Base-by-base conservation (phyloP, 2,329 filamentous ascomycete species). In the Beauveria asiatica region DNA sequence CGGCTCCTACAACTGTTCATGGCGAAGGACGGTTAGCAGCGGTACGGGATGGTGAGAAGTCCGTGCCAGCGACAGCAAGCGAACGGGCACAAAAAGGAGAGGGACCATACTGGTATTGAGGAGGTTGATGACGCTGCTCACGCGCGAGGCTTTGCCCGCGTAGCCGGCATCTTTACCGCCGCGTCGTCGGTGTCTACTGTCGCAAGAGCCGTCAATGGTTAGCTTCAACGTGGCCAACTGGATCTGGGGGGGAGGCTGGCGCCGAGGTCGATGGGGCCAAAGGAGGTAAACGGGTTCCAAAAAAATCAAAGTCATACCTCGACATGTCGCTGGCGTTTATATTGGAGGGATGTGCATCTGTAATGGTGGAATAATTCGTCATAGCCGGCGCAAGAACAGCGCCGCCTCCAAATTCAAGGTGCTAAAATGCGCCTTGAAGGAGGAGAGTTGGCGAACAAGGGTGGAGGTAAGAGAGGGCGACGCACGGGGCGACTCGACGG, bases 101-200 rank as follows among this genome's bases (percentile, higher is more conserved):
- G 30, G 7, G 19, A 27, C 21, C 84, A 62, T 81, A 94, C 90
- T 99, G 19, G 94, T 99, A 74, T 99, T 99, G 65, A 97, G 81
- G 65, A 99, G 80, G 73, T 99, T 99, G 76, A 97, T 88, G 65
- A 94, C 88, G 72, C 92, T 96, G 76, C 92, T 96, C 58, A 88
- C 74, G 85, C 90, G 96, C 67, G 90, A 89, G 67, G 94, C 94
- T 70, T 92, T 84, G 59, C 94, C 92, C 25, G 71, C 71, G 62
- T 72, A 69, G 62, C 88, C 88, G 60, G 80, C 83, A 73, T 89
- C 85, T 75, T 92, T 92, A 68, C 87, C 86, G 64, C 81, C 83
- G 69, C 85, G 78, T 66, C 80, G 77, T 71, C 85, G 83, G 69
- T 74, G 73, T 73, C 82, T 83, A 62, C n/a, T 51, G 48, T 59